These are phyloP conservation scores for Pharnaceum exiguum DNA, from an alignment of 148 eudicot species.

Conservation along the genomic window DNA sequence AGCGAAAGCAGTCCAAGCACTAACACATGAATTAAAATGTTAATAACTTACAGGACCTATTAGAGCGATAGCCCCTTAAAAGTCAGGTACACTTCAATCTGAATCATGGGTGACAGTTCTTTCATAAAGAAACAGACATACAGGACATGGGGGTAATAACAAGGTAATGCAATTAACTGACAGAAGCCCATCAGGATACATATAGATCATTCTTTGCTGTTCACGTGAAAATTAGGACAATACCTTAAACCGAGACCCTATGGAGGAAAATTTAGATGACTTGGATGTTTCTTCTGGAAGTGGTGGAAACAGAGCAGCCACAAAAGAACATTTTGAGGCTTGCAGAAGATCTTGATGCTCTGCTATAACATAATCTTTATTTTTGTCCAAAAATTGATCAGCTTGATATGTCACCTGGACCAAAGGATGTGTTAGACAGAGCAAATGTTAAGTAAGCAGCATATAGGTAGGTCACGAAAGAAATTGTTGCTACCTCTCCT, in stretches of 20 bases:
- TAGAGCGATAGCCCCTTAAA: too few species aligned
- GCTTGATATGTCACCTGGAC: slow-evolving; percentile 87
- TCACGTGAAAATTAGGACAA: too few species aligned
- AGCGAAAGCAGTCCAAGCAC: too few species aligned
- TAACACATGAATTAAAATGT: too few species aligned
- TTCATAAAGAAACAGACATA: too few species aligned
- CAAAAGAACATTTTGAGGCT: slow-evolving; percentile 87
- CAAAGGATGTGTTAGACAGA: slow-evolving; percentile 14
- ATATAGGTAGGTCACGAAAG: background rate
- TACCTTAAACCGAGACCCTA: slow-evolving; percentile 99
- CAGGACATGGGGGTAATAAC: too few species aligned
- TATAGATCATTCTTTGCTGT: too few species aligned
- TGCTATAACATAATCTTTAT: slow-evolving; percentile 98
- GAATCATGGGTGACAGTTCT: too few species aligned
- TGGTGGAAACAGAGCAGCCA: slow-evolving; percentile 84
- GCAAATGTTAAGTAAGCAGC: background rate
- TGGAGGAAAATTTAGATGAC: slow-evolving; percentile 97
- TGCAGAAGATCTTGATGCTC: slow-evolving; percentile 94
- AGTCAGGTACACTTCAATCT: too few species aligned
- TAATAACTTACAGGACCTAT: too few species aligned
- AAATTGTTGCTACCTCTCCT: slow-evolving; percentile 64
- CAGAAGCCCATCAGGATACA: too few species aligned
- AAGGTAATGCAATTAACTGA: too few species aligned
- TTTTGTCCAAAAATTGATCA: slow-evolving; percentile 92
- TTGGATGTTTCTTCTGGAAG: slow-evolving; percentile 87